Evolutionary conservation across 768 basidiomycete genomes (phyloP).

Genomic region (Boletellus ananas): DNA sequence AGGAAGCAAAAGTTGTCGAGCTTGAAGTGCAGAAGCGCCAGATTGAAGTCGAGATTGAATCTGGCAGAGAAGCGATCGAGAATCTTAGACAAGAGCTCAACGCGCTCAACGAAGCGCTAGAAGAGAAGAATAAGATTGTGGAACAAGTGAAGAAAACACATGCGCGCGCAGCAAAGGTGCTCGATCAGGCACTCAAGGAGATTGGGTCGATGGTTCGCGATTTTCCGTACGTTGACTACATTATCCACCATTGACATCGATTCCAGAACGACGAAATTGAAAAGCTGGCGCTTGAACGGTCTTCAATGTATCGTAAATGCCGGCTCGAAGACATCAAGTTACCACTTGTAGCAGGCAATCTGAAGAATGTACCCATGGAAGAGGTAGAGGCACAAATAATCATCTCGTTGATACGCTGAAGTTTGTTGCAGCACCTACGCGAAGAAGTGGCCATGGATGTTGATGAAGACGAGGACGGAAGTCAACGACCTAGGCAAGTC

Average conservation of each 20-base stretch:
- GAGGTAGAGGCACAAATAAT: conserved; percentile 54
- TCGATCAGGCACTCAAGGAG: conserved; percentile 90
- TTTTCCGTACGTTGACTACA: conserved; percentile 24
- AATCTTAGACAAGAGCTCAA: conserved; percentile 60
- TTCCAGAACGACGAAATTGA: conserved; percentile 85
- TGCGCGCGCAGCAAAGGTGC: conserved; percentile 62
- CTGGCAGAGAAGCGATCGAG: conserved; percentile 52
- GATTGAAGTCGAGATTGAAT: conserved; percentile 56
- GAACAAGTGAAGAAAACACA: conserved; percentile 74
- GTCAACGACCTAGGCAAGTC: conserved; percentile 67
- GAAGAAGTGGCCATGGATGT: conserved; percentile 91
- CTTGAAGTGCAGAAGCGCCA: conserved; percentile 52
- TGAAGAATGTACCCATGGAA: conserved; percentile 91
- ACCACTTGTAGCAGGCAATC: conserved; percentile 68
- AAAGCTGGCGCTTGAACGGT: conserved; percentile 79
- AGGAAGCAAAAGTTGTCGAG: conserved; percentile 50
- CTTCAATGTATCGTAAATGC: conserved; percentile 85
- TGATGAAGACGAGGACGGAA: conserved; percentile 82
- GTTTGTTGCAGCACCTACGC: conserved; percentile 59
- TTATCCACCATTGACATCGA: conserved; percentile 1
- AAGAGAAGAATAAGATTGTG: conserved; percentile 69
- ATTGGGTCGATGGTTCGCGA: conserved; percentile 67
- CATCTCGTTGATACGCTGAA: conserved; percentile 2
- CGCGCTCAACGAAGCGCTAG: conserved; percentile 56
- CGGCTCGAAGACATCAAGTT: conserved; percentile 88